phyloP scores from a whole-genome alignment of 257 asterid species.

The Solanum sitiens region DNA sequence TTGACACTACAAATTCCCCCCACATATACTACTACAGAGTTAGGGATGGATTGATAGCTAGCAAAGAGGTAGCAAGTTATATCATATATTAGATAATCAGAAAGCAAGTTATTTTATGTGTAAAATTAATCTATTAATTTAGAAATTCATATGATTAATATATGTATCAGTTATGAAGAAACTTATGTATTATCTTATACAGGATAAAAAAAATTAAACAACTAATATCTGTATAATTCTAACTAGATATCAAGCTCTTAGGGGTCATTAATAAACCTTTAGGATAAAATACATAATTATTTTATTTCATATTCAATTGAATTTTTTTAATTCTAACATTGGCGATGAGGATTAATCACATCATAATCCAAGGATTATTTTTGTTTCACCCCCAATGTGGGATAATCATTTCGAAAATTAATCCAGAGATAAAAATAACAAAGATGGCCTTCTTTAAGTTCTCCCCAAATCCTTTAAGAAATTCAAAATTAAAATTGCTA shows the following conservation, averaged over 20 bases:
- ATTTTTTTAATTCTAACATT: neutral
- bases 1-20: neutral
- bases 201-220: accelerated
- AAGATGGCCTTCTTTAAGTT: neutral
- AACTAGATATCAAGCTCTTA: accelerated
- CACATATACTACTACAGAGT: neutral
- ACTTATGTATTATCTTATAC: neutral
- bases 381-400: neutral
- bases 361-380: neutral
- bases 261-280: neutral
- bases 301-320: neutral
- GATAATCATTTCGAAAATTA: neutral
- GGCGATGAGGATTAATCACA: neutral
- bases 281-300: neutral
- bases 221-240: neutral
- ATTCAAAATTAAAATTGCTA: neutral
- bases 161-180: neutral
- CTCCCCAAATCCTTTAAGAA: neutral
- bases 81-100: neutral
- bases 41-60: neutral
- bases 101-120: neutral
- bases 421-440: neutral
- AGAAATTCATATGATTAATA: neutral
- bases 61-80: neutral
- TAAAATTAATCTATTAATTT: neutral